phyloP scores from a whole-genome alignment of 768 basidiomycete species.

The Hirschioporus abietinus region DNA sequence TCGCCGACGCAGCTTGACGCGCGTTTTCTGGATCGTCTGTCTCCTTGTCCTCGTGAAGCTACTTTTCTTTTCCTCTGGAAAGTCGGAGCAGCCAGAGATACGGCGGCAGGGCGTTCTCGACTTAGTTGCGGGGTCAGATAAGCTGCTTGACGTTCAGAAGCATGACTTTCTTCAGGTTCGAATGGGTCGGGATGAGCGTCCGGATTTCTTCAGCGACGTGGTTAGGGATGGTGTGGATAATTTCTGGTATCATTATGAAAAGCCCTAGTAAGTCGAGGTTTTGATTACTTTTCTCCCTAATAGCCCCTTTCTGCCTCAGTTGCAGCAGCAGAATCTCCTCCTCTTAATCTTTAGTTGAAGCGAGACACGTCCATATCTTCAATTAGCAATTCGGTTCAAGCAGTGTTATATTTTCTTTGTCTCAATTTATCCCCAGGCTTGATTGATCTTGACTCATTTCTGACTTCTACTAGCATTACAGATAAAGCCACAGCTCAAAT shows the following conservation, averaged over 20 bases:
- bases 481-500: constrained; percentile 80
- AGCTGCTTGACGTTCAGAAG: constrained; percentile 81
- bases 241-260: constrained; percentile 90
- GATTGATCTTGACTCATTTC: constrained; percentile 7
- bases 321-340: too few relatives aligned
- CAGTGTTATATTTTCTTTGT: neutral
- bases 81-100: constrained; percentile 34
- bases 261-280: constrained; percentile 67
- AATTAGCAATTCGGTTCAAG: neutral
- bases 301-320: neutral
- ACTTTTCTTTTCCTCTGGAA: constrained; percentile 17
- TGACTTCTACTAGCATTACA: constrained; percentile 48
- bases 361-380: neutral
- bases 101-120: constrained; percentile 59
- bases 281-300: neutral
- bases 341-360: too few relatives aligned
- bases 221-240: constrained; percentile 75
- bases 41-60: constrained; percentile 20
- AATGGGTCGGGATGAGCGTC: constrained; percentile 79
- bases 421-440: neutral
- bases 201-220: constrained; percentile 73
- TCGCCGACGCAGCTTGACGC: constrained; percentile 24
- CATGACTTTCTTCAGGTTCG: constrained; percentile 85
- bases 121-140: constrained; percentile 61
- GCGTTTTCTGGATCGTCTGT: constrained; percentile 14